phyloP scores from a whole-genome alignment of 2,329 filamentous ascomycete genomes.

The Teratosphaeria pseudoeucalypti region DNA sequence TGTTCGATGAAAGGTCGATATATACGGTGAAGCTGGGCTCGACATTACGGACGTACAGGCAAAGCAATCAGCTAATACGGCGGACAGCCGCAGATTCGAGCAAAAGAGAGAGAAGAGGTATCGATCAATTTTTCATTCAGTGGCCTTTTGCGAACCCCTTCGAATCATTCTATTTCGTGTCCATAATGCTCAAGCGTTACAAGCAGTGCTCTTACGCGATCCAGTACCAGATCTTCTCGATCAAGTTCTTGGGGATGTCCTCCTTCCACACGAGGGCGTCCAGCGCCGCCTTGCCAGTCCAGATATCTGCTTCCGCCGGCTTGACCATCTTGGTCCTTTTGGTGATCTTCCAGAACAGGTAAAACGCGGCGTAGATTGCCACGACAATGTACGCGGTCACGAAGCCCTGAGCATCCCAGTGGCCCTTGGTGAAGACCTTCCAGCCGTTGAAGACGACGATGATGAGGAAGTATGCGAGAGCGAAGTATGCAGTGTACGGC shows the following conservation, averaged over 20 bases:
- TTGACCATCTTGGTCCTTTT: slow-evolving; percentile 48
- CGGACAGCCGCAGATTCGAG: background rate
- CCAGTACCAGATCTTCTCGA: slow-evolving; percentile 41
- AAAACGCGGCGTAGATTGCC: slow-evolving; percentile 34
- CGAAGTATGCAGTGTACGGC: slow-evolving; percentile 47
- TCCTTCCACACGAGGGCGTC: slow-evolving; percentile 38
- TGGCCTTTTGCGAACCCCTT: background rate
- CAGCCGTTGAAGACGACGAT: slow-evolving; percentile 58
- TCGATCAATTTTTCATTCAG: background rate
- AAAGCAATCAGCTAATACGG: background rate
- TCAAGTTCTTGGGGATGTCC: slow-evolving; percentile 30
- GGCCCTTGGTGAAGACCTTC: slow-evolving; percentile 43
- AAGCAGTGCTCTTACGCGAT: slow-evolving; percentile 18
- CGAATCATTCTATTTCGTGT: background rate
- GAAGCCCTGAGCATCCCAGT: slow-evolving; percentile 8
- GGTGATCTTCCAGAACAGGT: slow-evolving; percentile 53
- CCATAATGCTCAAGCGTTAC: background rate
- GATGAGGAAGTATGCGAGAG: slow-evolving; percentile 49
- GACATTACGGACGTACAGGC: background rate
- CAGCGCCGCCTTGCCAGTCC: slow-evolving; percentile 36
- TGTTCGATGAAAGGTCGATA: too few relatives aligned
- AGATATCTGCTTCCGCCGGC: slow-evolving; percentile 34
- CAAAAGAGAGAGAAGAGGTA: background rate
- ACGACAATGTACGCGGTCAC: slow-evolving; percentile 10
- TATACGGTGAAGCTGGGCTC: background rate